Evolutionary conservation across 2,329 filamentous ascomycete genomes (phyloP).

Genomic region (Trichoderma sp.): DNA sequence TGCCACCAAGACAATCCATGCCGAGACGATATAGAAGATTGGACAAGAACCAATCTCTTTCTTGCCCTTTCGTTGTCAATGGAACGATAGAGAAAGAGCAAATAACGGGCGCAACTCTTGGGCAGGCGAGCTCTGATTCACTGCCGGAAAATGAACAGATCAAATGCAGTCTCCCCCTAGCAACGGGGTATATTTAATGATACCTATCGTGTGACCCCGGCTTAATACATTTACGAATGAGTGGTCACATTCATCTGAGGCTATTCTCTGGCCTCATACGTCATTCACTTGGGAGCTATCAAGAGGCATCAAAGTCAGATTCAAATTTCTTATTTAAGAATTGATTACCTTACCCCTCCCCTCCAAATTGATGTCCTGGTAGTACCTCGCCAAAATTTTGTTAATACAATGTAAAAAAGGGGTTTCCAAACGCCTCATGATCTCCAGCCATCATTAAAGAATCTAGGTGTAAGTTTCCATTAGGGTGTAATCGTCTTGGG

Average conservation of each 20-base stretch:
- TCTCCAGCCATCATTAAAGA: not conserved
- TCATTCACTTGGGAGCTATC: not conserved
- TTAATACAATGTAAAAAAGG: not conserved
- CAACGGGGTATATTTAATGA: not conserved
- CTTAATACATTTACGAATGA: not conserved
- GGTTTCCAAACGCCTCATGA: not conserved
- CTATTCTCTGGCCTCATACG: not conserved
- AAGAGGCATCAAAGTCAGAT: not conserved
- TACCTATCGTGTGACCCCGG: not conserved
- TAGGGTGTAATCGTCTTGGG: not conserved
- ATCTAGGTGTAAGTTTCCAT: not conserved
- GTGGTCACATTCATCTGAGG: not conserved
- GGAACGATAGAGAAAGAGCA: not conserved
- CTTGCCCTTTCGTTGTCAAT: not conserved
- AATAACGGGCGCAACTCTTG: not conserved
- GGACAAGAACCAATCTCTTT: not conserved
- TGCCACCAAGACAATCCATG: not conserved
- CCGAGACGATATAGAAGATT: not conserved
- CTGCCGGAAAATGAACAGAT: not conserved
- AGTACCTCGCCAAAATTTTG: not conserved
- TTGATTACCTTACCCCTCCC: not conserved
- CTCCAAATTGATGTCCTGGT: not conserved
- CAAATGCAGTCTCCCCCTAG: not conserved
- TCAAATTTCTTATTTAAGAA: not conserved
- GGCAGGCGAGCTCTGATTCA: constrained; percentile 3